Percentiles rank a stretch among this genome's conserved stretches.
phyloP scores from a whole-genome alignment of 805 yeast species.

The Sungouiella thailandica region DNA sequence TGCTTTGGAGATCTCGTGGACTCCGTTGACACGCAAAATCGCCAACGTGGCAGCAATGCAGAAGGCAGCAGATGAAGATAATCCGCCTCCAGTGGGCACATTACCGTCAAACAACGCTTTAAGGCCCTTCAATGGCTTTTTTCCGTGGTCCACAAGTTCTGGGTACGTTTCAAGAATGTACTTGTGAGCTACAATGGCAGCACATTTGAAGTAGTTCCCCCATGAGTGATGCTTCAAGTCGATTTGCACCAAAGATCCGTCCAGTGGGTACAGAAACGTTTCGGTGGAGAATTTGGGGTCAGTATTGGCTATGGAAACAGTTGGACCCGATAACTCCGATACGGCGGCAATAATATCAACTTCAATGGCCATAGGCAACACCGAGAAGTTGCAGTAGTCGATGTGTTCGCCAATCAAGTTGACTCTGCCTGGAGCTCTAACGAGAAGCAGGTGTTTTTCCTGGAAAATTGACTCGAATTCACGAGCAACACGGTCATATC shows the following conservation, averaged over 20 bases:
- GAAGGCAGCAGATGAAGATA: constrained; percentile 69
- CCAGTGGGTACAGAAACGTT: constrained; percentile 37
- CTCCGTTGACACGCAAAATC: constrained; percentile 49
- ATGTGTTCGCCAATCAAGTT: constrained; percentile 73
- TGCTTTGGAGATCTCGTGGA: constrained; percentile 37
- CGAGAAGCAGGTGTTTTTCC: constrained; percentile 35
- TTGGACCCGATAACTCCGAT: constrained; percentile 10
- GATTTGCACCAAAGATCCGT: constrained; percentile 39
- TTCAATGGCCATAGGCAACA: constrained; percentile 70
- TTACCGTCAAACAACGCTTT: constrained; percentile 53
- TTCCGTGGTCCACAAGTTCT: constrained; percentile 16
- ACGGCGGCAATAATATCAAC: constrained; percentile 58
- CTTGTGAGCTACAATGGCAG: constrained; percentile 53
- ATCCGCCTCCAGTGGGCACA: constrained; percentile 71
- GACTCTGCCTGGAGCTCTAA: constrained; percentile 73
- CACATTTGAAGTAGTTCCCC: constrained; percentile 69
- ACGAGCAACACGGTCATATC: constrained; percentile 29
- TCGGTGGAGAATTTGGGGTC: constrained; percentile 31
- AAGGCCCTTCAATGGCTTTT: constrained; percentile 40
- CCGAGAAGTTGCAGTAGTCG: constrained; percentile 63
- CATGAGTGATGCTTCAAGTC: constrained; percentile 50
- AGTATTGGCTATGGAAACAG: constrained; percentile 28
- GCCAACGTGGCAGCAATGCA: constrained; percentile 61
- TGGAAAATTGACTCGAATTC: constrained; percentile 19
- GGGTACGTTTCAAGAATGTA: constrained; percentile 34